A percentile compares a stretch with the other conserved stretches of the same genome.
Evolutionary conservation across 164 flowering plant species (phyloP).

Genomic region (Vitis cinerea): DNA sequence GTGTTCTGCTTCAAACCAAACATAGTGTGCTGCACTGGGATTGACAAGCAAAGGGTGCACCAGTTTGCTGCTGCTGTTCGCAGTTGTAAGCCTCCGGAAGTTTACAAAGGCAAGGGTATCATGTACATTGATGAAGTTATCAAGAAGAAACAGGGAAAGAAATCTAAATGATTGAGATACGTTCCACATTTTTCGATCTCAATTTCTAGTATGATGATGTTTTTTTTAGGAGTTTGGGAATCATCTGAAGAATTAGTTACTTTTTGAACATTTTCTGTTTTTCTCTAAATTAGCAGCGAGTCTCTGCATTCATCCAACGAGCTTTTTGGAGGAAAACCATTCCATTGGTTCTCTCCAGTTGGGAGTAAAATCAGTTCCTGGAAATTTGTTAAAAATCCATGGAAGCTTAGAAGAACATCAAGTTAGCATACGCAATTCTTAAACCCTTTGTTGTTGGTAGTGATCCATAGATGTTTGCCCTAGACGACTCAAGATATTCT

Average conservation of each 20-base stretch:
- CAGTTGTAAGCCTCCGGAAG: constrained; percentile 88
- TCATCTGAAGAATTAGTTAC: constrained; percentile 4
- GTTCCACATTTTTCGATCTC: no score
- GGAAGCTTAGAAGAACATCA: no score
- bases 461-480: no score
- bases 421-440: no score
- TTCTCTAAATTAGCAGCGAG: background rate
- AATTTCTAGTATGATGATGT: background rate
- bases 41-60: constrained; percentile 73
- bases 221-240: background rate
- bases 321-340: no score
- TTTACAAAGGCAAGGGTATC: constrained; percentile 89
- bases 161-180: constrained; percentile 44
- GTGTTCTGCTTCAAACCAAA: constrained; percentile 87
- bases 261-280: background rate
- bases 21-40: constrained; percentile 76
- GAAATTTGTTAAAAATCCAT: no score
- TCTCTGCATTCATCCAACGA: background rate
- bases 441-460: no score
- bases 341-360: no score
- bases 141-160: constrained; percentile 88
- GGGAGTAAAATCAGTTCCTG: no score
- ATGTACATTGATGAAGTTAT: constrained; percentile 83
- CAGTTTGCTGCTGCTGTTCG: constrained; percentile 89
- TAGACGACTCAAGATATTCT: no score